phyloP scores from a whole-genome alignment of 257 asterid species.

The Ilex aquifolium region DNA sequence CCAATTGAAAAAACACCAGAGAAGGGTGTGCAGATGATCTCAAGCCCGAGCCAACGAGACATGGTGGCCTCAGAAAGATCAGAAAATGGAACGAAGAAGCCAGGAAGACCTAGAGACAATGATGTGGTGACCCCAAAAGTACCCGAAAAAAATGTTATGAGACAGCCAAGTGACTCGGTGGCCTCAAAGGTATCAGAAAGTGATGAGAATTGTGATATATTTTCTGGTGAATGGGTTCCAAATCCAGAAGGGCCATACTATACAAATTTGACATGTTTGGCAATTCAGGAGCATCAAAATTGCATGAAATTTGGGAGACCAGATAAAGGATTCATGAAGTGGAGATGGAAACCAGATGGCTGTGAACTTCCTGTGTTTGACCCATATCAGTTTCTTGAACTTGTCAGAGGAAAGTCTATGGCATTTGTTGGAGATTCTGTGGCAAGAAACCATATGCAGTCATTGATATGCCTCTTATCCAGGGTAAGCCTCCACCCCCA shows the following conservation, averaged over 20 bases:
- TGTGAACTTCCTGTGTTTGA: slow-evolving; percentile 43
- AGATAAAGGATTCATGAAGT: slow-evolving; percentile 40
- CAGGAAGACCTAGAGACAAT: too few species aligned
- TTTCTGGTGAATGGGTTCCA: slow-evolving; percentile 1
- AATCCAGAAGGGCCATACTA: slow-evolving; percentile 4
- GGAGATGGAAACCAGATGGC: slow-evolving; percentile 66
- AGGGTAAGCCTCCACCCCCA: slow-evolving; percentile 20
- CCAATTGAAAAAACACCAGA: too few species aligned
- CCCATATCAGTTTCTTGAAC: slow-evolving; percentile 31
- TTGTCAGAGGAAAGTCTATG: slow-evolving; percentile 43
- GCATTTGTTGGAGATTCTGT: slow-evolving; percentile 69
- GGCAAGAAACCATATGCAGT: slow-evolving; percentile 68
- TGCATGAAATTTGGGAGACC: slow-evolving; percentile 62
- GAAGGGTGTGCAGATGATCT: too few species aligned
- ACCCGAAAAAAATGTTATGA: too few species aligned
- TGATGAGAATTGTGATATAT: neutral
- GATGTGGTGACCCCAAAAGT: too few species aligned
- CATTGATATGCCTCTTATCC: slow-evolving; percentile 56
- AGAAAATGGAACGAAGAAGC: too few species aligned
- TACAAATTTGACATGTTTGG: slow-evolving; percentile 34
- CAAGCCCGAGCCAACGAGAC: too few species aligned
- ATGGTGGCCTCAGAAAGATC: too few species aligned
- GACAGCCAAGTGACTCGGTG: too few species aligned
- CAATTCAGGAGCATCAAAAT: slow-evolving; percentile 59
- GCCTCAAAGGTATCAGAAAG: too few species aligned